Percentiles rank a stretch among this genome's conserved stretches.
phyloP scores from a whole-genome alignment of 2,329 filamentous ascomycete species.

The Diaporthe caulivora region DNA sequence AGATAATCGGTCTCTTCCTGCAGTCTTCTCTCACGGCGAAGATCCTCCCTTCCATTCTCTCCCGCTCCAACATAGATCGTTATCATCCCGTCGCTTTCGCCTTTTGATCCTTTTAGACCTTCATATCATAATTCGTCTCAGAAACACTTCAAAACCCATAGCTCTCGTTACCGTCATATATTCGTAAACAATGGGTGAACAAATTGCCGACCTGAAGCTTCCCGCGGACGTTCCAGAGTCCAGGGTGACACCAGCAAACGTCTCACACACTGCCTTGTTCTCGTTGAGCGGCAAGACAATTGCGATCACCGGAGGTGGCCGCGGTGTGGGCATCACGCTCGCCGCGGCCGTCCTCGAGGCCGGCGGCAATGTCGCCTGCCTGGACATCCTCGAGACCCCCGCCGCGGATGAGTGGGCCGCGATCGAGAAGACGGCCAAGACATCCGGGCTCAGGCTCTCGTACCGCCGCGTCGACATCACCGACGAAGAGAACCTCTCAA shows the following conservation, averaged over 20 bases:
- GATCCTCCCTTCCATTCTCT: background rate
- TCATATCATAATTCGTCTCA: background rate
- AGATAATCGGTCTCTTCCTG: slow-evolving; percentile 3
- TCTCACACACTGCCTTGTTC: slow-evolving; percentile 15
- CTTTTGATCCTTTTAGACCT: background rate
- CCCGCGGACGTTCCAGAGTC: slow-evolving; percentile 25
- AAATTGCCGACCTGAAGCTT: slow-evolving; percentile 19
- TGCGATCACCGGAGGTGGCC: slow-evolving; percentile 63
- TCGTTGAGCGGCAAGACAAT: slow-evolving; percentile 47
- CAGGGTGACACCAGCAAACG: slow-evolving; percentile 28
- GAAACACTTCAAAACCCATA: background rate
- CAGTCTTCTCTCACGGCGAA: background rate
- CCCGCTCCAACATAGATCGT: background rate
- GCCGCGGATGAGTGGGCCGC: slow-evolving; percentile 55
- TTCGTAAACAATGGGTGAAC: slow-evolving; percentile 10
- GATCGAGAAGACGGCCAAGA: slow-evolving; percentile 56
- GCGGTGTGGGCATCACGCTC: slow-evolving; percentile 63
- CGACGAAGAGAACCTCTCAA: slow-evolving; percentile 54
- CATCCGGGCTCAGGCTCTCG: slow-evolving; percentile 50
- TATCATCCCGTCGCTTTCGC: background rate
- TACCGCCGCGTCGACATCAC: slow-evolving; percentile 62
- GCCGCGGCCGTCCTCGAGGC: slow-evolving; percentile 62
- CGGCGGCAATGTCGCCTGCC: slow-evolving; percentile 61
- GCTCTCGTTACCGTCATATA: background rate
- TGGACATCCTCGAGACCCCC: slow-evolving; percentile 55